phyloP scores from a whole-genome alignment of 2,329 filamentous ascomycete genomes.

The Botrytis byssoidea region DNA sequence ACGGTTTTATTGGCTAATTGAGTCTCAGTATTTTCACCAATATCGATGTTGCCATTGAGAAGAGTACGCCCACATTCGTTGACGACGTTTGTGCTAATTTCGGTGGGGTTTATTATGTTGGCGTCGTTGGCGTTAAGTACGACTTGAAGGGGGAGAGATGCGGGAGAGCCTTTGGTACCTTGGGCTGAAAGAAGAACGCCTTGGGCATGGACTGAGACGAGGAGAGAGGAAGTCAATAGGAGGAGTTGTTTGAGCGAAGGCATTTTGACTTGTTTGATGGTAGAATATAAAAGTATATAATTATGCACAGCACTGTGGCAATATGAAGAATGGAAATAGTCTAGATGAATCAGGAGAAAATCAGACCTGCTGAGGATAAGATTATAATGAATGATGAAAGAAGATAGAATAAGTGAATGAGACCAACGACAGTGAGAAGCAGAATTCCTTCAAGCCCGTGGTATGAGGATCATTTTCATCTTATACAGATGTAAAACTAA shows the following conservation, averaged over 20 bases:
- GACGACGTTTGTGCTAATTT: slow-evolving; percentile 52
- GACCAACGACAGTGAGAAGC: neutral
- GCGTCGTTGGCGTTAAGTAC: slow-evolving; percentile 61
- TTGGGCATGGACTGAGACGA: neutral
- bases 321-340: neutral
- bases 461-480: neutral
- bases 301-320: neutral
- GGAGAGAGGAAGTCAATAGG: neutral
- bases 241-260: neutral
- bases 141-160: slow-evolving; percentile 42
- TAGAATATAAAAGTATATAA: neutral
- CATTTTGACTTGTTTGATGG: slow-evolving; percentile 3
- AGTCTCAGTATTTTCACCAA: slow-evolving; percentile 55
- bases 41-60: slow-evolving; percentile 59
- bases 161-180: slow-evolving; percentile 11
- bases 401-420: neutral
- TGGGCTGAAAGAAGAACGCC: slow-evolving; percentile 13
- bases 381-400: neutral
- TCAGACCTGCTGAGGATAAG: slow-evolving; percentile 13
- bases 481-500: neutral
- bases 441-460: neutral
- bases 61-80: slow-evolving; percentile 64
- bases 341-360: neutral
- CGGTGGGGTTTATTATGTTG: slow-evolving; percentile 59
- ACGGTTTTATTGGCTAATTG: slow-evolving; percentile 47